phyloP scores from a whole-genome alignment of 2,329 filamentous ascomycete genomes.

The Paecilomyces dactylethromorphus region DNA sequence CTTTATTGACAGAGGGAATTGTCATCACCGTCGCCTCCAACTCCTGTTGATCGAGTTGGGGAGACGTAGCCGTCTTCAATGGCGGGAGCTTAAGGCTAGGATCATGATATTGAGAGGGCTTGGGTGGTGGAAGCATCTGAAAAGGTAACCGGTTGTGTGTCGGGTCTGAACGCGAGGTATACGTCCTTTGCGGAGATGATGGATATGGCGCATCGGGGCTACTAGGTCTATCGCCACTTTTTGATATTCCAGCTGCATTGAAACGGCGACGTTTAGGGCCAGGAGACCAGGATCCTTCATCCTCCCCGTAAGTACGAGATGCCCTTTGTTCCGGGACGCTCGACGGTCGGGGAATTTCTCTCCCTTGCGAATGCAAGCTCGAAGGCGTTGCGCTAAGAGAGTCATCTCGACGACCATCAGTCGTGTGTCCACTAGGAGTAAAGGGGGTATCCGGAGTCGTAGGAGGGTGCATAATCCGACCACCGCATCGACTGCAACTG shows the following conservation, averaged over 20 bases:
- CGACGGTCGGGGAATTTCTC: conserved; percentile 20
- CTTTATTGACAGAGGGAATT: conserved; percentile 67
- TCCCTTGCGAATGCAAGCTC: conserved; percentile 14
- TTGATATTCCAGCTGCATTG: conserved; percentile 39
- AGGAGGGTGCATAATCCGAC: conserved; percentile 41
- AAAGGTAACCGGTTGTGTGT: conserved; percentile 26
- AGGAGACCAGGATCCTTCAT: conserved; percentile 39
- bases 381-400: conserved; percentile 17
- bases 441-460: conserved; percentile 36
- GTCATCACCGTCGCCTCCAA: conserved; percentile 68
- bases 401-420: conserved; percentile 25
- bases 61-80: conserved; percentile 38
- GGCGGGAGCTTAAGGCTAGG: conserved; percentile 49
- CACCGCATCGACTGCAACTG: conserved; percentile 39
- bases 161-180: conserved; percentile 36
- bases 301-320: conserved; percentile 20
- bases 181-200: conserved; percentile 31
- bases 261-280: conserved; percentile 60
- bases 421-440: conserved; percentile 25
- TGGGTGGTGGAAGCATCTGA: conserved; percentile 52
- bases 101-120: conserved; percentile 39
- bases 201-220: conserved; percentile 36
- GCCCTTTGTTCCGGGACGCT: conserved; percentile 15
- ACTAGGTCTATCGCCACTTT: conserved; percentile 32
- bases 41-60: conserved; percentile 34